These are phyloP conservation scores for Eimeria tenella DNA, from an alignment of 169 alveolate species.

Conservation along the genomic window DNA sequence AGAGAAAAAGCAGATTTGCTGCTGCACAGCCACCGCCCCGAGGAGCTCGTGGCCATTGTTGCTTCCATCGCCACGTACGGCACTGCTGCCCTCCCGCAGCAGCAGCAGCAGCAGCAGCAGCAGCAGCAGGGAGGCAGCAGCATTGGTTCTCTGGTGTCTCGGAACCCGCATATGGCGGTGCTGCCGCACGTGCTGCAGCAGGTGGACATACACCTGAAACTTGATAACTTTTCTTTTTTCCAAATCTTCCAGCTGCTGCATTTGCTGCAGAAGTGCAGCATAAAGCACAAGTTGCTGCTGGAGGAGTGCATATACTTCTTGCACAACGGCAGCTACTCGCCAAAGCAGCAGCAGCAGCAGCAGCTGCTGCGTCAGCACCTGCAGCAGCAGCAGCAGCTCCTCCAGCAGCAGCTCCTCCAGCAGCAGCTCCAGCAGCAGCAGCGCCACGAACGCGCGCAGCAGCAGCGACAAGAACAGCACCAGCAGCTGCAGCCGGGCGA, in stretches of 20 bases:
- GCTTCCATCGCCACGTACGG: constrained; percentile 37
- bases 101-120: background rate
- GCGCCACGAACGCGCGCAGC: background rate
- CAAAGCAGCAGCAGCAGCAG: constrained; percentile 1
- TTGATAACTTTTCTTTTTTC: background rate
- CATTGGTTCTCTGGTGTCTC: background rate
- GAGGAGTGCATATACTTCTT: background rate
- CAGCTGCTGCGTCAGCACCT: background rate
- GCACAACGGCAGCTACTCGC: background rate
- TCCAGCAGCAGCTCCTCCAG: background rate
- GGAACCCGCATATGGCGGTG: background rate
- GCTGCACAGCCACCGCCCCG: background rate
- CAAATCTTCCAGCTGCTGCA: constrained; percentile 16
- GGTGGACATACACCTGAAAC: background rate
- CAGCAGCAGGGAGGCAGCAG: background rate
- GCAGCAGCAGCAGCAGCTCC: constrained; percentile 19
- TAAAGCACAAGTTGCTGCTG: background rate
- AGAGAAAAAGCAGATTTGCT: background rate
- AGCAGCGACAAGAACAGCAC: background rate
- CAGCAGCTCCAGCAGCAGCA: background rate
- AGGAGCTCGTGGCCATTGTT: background rate
- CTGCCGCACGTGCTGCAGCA: background rate
- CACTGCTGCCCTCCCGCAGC: background rate
- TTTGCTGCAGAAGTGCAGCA: constrained; percentile 37
- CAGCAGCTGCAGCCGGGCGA: background rate